Evolutionary conservation across 2,329 filamentous ascomycete species (phyloP), one percentile per base, ranked within the genome.

Genomic region (Exophiala sideris): DNA sequence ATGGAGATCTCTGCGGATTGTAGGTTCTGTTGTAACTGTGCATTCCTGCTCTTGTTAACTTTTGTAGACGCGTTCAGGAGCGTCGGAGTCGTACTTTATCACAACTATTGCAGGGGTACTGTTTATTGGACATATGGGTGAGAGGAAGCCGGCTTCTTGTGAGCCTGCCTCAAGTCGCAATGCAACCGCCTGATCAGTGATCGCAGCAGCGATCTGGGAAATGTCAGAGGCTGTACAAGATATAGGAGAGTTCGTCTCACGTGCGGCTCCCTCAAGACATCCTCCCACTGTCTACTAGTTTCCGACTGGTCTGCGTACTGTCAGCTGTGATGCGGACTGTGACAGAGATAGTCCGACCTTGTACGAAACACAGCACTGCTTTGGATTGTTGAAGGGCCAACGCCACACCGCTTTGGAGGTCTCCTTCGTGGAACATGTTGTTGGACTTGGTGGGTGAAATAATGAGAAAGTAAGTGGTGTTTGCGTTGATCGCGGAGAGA

Each of bases 361-460:
- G 83, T 32, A 96, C 86, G 70, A 96, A 95, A 73, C 90, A 95
- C 29, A 88, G 81, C 0, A 96, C 88, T 14, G 87, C 79, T 71
- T 92, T 95, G 55, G 82, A 76, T 68, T 91, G 78, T 56, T 83
- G 80, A 5, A 96, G 79, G 10, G 91, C 90, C 16, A 82, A 76
- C 32, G 81, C 79, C 63, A 96, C 95, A 54, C 89, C 91, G 65
- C 87, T 86, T 65, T 95, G 88, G 16, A 96, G 73, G 57, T 83
- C 84, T 14, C 91, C 91, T 56, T 85, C 67, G 69, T 91, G 91
- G 72, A 96, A 96, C 86, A 95, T 91, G 8, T 29, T 42, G 46
- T 41, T 10, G 29, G 36, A 38, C 32, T n/a, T 48, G 29, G 5
- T 36, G 29, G 8, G 6, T 6, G 12, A 48, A 33, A 5, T 14